These are phyloP conservation scores for Setaria viridis DNA, from an alignment of 202 grass and related monocot species.

Conservation along the genomic window DNA sequence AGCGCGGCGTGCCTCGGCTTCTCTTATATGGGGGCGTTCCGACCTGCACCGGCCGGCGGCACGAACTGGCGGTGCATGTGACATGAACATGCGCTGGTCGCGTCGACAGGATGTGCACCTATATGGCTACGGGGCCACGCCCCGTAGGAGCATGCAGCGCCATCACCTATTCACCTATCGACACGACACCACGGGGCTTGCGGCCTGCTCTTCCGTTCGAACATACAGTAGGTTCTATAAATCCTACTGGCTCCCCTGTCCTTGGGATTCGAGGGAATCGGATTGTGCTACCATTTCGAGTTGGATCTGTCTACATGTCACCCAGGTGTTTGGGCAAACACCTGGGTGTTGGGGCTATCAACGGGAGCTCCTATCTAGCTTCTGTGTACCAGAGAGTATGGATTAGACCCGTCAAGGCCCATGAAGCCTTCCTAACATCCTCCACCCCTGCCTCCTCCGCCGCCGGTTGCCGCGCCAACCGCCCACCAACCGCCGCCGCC, in stretches of 20 bases:
- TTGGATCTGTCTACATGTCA: no score
- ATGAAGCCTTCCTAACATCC: no score
- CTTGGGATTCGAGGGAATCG: not conserved
- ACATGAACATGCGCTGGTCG: not conserved
- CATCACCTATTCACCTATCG: conserved; percentile 17
- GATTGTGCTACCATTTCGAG: not conserved
- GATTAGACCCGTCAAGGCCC: no score
- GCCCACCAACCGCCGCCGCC: no score
- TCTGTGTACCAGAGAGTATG: no score
- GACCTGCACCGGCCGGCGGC: not conserved
- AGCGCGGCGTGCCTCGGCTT: not conserved
- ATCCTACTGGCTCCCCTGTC: not conserved
- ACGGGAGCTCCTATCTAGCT: no score
- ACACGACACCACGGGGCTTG: not conserved
- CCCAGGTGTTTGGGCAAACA: no score
- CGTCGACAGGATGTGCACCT: not conserved
- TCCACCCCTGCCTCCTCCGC: no score
- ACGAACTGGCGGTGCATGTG: not conserved
- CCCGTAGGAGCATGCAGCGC: conserved; percentile 36
- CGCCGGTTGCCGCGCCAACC: no score
- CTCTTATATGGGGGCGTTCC: conserved; percentile 25
- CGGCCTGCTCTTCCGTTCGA: not conserved
- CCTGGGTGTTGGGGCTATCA: no score
- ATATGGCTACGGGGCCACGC: not conserved
- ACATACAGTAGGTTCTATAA: not conserved